Conservation (phyloP, 345 rosid genomes). For the Populus tremula region DNA sequence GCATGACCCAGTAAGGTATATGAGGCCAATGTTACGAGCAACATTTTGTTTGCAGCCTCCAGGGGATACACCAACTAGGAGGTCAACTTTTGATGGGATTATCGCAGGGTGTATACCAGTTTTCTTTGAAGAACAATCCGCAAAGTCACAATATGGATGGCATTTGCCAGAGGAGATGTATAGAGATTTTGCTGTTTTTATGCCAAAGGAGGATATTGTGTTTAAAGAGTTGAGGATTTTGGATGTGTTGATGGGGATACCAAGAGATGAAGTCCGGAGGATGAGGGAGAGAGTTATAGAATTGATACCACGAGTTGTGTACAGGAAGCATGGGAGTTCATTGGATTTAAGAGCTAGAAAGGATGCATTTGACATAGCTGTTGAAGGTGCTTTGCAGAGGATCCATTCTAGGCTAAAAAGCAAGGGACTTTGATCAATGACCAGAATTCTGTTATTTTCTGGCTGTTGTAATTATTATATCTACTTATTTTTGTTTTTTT, state of each 20-base stretch:
- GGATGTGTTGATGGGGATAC: conserved; percentile 71
- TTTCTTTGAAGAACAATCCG: conserved; percentile 80
- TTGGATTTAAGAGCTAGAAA: conserved; percentile 49
- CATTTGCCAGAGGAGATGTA: conserved; percentile 59
- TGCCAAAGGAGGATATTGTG: conserved; percentile 84
- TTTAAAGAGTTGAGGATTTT: conserved; percentile 57
- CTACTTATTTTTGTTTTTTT: background rate
- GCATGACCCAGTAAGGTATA: conserved; percentile 76
- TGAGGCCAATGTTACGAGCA: conserved; percentile 75
- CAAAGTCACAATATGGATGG: conserved; percentile 71
- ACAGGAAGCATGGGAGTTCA: conserved; percentile 79
- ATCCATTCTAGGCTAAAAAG: conserved; percentile 46
- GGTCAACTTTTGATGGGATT: conserved; percentile 79
- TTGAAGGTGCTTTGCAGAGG: conserved; percentile 60
- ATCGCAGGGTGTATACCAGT: conserved; percentile 90
- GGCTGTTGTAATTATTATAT: conserved; percentile 13
- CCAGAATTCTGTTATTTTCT: background rate
- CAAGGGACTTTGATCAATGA: conserved; percentile 14
- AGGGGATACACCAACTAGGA: conserved; percentile 79
- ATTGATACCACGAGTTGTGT: conserved; percentile 68
- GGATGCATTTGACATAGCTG: conserved; percentile 88
- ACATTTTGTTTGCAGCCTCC: conserved; percentile 89
- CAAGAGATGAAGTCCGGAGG: conserved; percentile 50
- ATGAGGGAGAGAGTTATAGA: conserved; percentile 69
- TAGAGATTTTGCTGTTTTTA: conserved; percentile 56